Evolutionary conservation across 1,139 yeast species (phyloP), one percentile per base, ranked within the genome.

Genomic region (Sugiyamaella pinicola): DNA sequence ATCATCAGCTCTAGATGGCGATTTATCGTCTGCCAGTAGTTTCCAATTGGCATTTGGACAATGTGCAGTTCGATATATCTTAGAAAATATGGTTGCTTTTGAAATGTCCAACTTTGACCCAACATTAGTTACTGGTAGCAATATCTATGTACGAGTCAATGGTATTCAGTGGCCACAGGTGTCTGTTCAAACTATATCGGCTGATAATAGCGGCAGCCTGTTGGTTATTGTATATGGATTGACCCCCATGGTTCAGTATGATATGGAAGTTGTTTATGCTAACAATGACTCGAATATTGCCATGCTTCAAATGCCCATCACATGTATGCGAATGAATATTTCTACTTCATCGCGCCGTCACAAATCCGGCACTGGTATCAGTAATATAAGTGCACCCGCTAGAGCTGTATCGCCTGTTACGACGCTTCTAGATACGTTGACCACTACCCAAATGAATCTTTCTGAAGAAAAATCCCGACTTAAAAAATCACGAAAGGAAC

Each of bases 131-230:
- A 48, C 50, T n/a, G 44, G 55, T 13, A 51, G 48, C 12, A 59
- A 55, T 4, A 56, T 67, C 28, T 50, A 60, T 9, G 70, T 67
- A 6, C 55, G 63, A 10, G 72, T 69, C 21, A 69, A 69, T 41
- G 71, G 71, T 2, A 69, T 69, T 26, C 63, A 59, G 28, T 69
- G 73, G 73, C 70, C 72, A 0, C 73, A 69, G 48, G 66, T 68
- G 9, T 59, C 69, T 15, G 52, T 64, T 29, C 63, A 64, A 51
- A 58, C 64, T 13, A 55, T 49, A 13, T 47, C 35, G 10, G 49
- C 47, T 24, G 53, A 48, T 31, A 15, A 7, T n/a, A 13, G 51
- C 40, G 8, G 38, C n/a, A 5, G 47, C 15, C 57, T 60, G 29
- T 51, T 65, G 40, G 58, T 66, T 7, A 63, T 70, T 15, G 64